Evolutionary conservation across 2,329 filamentous ascomycete species (phyloP), one percentile per base, ranked within the genome.

Genomic region (Chlorencoelia australis): DNA sequence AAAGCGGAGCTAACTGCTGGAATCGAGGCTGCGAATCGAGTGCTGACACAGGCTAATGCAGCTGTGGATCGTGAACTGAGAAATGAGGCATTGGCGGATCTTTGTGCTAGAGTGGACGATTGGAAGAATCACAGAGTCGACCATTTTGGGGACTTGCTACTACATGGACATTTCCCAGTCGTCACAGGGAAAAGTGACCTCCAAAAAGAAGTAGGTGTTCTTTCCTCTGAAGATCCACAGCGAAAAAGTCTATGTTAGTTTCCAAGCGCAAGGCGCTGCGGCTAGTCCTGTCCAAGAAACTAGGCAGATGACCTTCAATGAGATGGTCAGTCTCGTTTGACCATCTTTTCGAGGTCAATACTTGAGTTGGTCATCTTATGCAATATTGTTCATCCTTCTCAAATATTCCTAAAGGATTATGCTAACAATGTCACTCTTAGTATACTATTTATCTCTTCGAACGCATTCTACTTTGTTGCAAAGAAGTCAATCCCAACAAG

Each of bases 371-470:
- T n/a, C n/a, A n/a, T n/a, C n/a, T n/a, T n/a, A n/a, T n/a, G n/a
- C n/a, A n/a, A n/a, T n/a, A n/a, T n/a, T n/a, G n/a, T n/a, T n/a
- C n/a, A n/a, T n/a, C n/a, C n/a, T 29, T 24, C 25, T 27, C 15
- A 20, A 14, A 27, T 37, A 21, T 18, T n/a, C 8, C 17, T 30
- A 30, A 40, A 14, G 34, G 32, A 45, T 25, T 39, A 33, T 47
- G 44, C 52, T 53, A 44, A 55, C 42, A 30, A 36, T 34, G 35
- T 27, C 46, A 48, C 44, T 18, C 39, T 37, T 35, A 94, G 83
- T 98, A 96, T 58, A 89, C 94, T 59, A 93, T 98, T 43, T 98
- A 94, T 61, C 77, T 98, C 19, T 98, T 98, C 59, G 85, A 96
- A 58, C 83, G 77, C 56, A 98, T 98, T 40, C 67, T 98, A 28